phyloP scores from a whole-genome alignment of 2,329 filamentous ascomycete species.

The Apiospora rasikravindrae region DNA sequence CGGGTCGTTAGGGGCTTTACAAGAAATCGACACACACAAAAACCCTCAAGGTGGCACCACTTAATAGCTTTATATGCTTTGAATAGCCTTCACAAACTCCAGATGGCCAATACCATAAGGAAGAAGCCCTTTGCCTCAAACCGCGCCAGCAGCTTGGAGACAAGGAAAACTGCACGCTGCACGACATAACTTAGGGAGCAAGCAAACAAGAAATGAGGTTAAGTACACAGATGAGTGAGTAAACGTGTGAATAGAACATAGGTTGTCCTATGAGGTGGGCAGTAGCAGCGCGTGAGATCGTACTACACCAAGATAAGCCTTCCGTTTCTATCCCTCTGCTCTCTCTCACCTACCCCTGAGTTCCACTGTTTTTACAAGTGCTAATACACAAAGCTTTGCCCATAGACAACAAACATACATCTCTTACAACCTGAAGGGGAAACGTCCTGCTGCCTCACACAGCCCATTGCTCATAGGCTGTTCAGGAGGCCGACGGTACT shows the following conservation, averaged over 20 bases:
- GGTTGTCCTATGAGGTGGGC: background rate
- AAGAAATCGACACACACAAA: background rate
- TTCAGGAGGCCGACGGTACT: background rate
- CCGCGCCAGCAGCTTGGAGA: background rate
- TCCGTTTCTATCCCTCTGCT: background rate
- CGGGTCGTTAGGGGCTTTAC: background rate
- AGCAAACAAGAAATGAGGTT: background rate
- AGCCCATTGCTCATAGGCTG: too few relatives aligned
- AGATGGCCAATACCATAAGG: background rate
- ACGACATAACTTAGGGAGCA: background rate
- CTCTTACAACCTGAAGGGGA: background rate
- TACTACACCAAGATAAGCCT: background rate
- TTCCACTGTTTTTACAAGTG: conserved; percentile 11
- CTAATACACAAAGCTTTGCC: conserved; percentile 7
- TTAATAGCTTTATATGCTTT: background rate
- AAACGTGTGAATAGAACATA: background rate
- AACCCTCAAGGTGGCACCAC: background rate
- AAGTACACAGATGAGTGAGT: background rate
- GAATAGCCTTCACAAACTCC: background rate
- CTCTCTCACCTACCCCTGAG: background rate
- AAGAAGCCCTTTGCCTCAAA: background rate
- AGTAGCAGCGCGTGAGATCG: background rate
- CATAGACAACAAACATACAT: background rate
- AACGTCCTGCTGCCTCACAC: background rate
- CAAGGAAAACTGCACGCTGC: background rate